Evolutionary conservation across 805 yeast species (phyloP), one percentile per base, ranked within the genome.

Genomic region (Ogataea henricii): DNA sequence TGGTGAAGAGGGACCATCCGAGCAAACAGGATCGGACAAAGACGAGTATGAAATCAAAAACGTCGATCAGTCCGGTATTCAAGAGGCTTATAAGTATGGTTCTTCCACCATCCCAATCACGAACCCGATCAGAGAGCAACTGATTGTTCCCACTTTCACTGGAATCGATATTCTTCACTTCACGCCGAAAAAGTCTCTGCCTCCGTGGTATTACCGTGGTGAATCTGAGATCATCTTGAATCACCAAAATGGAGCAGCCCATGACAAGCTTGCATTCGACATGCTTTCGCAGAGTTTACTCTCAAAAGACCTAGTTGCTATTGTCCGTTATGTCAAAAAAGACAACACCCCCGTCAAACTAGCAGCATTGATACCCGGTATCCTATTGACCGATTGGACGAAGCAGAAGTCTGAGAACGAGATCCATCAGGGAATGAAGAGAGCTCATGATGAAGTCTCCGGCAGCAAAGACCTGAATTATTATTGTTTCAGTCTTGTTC

Each of bases 81-180:
- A 75, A 4, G 78, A 78, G 30, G 95, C 87, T 0, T 88, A 79
- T 62, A 77, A 78, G 52, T 89, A 83, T 58, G 92, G 95, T 2
- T 69, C 72, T 1, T 76, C 81, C 7, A 69, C 78, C 12, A 74
- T 82, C 2, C 79, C 82, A 0, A 59, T 87, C 5, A 80, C 83
- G 12, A 64, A 71, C 0, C 72, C 74, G 2, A 61, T 85, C 36
- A 71, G 72, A 27, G 68, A 69, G 9, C 68, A 73, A 3, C 60
- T 81, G 14, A 67, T 66, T 25, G 71, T 81, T 18, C 60, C 68
- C 2, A 72, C 83, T 0, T 47, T 49, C 3, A 73, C 83, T 1
- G 83, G 85, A 0, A 59, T 89, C 10, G 90, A 85, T 60, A 69
- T 89, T 1, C 56, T 87, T 20, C 88, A 89, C 0, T 81, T 89